Percentiles rank a stretch among this genome's conserved stretches.
phyloP scores from a whole-genome alignment of 1,139 yeast genomes.

The Meyerozyma guilliermondii region DNA sequence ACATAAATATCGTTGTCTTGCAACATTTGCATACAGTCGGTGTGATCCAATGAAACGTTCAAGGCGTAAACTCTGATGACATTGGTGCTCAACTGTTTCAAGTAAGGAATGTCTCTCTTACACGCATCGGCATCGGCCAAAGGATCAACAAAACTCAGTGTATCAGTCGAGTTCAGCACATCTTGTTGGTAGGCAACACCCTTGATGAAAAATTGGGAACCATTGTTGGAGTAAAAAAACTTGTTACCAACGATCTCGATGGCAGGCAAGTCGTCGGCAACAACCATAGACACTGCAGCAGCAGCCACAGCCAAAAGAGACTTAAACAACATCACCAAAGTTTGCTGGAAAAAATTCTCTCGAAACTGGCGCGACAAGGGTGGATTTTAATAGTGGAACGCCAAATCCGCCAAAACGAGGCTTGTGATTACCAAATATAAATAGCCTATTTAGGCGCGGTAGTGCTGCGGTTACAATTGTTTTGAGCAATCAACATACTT shows the following conservation, averaged over 20 bases:
- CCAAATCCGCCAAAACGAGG: slow-evolving; percentile 1
- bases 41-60: slow-evolving; percentile 10
- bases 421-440: slow-evolving; percentile 2
- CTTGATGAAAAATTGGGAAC: slow-evolving; percentile 73
- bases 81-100: slow-evolving; percentile 9
- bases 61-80: slow-evolving; percentile 11
- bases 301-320: slow-evolving; percentile 30
- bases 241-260: slow-evolving; percentile 67
- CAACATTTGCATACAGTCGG: slow-evolving; percentile 11
- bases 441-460: slow-evolving; percentile 2
- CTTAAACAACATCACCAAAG: slow-evolving; percentile 43
- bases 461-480: background rate
- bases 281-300: slow-evolving; percentile 3
- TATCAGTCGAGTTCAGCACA: slow-evolving; percentile 45
- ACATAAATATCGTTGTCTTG: slow-evolving; percentile 13
- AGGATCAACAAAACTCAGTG: slow-evolving; percentile 16
- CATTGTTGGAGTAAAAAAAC: slow-evolving; percentile 72
- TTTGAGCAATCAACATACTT: background rate
- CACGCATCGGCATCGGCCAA: slow-evolving; percentile 17
- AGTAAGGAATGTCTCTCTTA: slow-evolving; percentile 12
- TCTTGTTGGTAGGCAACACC: slow-evolving; percentile 81
- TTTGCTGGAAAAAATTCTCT: background rate
- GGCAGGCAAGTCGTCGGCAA: slow-evolving; percentile 21
- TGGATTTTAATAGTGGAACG: background rate
- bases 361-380: background rate